Percentiles rank a stretch among this genome's conserved stretches.
Evolutionary conservation across 1,284 basidiomycete species (phyloP).

Genomic region (Coniferiporia weirii): DNA sequence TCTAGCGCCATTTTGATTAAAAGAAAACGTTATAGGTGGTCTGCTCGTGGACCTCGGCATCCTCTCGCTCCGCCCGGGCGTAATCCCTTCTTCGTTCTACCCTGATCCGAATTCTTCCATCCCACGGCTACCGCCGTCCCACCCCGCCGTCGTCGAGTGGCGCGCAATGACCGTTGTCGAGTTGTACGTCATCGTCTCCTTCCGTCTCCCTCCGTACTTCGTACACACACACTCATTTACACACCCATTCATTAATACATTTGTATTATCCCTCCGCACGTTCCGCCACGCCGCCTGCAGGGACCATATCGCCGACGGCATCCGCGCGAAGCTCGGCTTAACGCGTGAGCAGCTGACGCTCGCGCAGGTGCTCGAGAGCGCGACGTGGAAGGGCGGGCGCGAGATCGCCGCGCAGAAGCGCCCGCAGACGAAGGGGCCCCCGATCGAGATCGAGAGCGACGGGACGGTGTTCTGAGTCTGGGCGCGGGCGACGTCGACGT

Average conservation of each 20-base stretch:
- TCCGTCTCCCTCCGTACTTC: slow-evolving; percentile 1
- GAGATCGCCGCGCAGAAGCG: slow-evolving; percentile 83
- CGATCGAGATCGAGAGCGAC: slow-evolving; percentile 83
- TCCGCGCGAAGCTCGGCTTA: slow-evolving; percentile 56
- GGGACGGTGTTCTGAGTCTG: slow-evolving; percentile 69
- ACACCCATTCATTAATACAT: too few relatives aligned
- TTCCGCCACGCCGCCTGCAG: slow-evolving; percentile 33
- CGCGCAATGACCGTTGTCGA: slow-evolving; percentile 90
- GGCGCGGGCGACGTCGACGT: not conserved
- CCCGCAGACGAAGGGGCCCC: slow-evolving; percentile 73
- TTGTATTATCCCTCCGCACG: too few relatives aligned
- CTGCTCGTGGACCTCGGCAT: slow-evolving; percentile 83
- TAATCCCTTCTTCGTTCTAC: slow-evolving; percentile 37
- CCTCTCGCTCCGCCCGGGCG: slow-evolving; percentile 52
- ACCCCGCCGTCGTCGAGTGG: slow-evolving; percentile 94
- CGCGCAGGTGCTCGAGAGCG: slow-evolving; percentile 87
- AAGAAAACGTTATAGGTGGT: slow-evolving; percentile 51
- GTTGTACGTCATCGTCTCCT: slow-evolving; percentile 49
- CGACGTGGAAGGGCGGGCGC: slow-evolving; percentile 93
- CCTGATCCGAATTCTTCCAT: slow-evolving; percentile 47
- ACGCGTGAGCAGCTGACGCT: slow-evolving; percentile 52
- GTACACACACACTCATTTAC: not conserved
- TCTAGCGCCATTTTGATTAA: not conserved
- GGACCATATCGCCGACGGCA: slow-evolving; percentile 72
- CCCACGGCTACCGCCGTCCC: slow-evolving; percentile 63